Evolutionary conservation across 805 yeast genomes (phyloP).

Genomic region (Teunomyces stri): DNA sequence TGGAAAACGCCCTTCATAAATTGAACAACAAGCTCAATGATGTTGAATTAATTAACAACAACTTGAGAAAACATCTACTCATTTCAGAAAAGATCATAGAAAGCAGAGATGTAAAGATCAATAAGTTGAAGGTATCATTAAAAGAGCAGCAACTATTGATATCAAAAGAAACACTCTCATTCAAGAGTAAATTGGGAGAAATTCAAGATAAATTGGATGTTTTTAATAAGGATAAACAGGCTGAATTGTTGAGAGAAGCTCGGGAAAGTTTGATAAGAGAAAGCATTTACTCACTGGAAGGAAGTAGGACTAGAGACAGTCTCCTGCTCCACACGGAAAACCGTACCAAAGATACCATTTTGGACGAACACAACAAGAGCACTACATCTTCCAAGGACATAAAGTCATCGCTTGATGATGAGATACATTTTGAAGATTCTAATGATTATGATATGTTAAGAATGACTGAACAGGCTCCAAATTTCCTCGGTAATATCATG

Average conservation of each 20-base stretch:
- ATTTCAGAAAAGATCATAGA: constrained; percentile 56
- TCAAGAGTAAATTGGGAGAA: constrained; percentile 44
- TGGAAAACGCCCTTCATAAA: constrained; percentile 58
- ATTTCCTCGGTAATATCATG: background rate
- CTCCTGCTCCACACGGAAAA: constrained; percentile 12
- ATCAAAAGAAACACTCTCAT: constrained; percentile 46
- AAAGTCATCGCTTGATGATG: background rate
- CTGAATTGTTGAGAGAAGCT: constrained; percentile 11
- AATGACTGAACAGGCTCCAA: background rate
- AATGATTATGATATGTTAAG: background rate
- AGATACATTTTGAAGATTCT: background rate
- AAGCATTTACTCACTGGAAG: constrained; percentile 14
- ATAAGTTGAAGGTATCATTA: constrained; percentile 49
- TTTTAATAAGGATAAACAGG: constrained; percentile 12
- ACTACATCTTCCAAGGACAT: background rate
- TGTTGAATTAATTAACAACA: constrained; percentile 58
- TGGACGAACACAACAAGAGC: constrained; percentile 5
- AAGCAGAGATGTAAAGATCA: constrained; percentile 55
- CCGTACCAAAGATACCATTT: constrained; percentile 11
- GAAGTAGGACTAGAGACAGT: constrained; percentile 11
- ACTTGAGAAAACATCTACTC: constrained; percentile 54
- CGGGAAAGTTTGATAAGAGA: constrained; percentile 14
- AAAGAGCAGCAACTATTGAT: constrained; percentile 50
- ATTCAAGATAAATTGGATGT: constrained; percentile 17
- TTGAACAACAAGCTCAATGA: constrained; percentile 59